These are phyloP conservation scores for Plenodomus biglobosus DNA, from an alignment of 2,329 filamentous ascomycete genomes.

Conservation along the genomic window DNA sequence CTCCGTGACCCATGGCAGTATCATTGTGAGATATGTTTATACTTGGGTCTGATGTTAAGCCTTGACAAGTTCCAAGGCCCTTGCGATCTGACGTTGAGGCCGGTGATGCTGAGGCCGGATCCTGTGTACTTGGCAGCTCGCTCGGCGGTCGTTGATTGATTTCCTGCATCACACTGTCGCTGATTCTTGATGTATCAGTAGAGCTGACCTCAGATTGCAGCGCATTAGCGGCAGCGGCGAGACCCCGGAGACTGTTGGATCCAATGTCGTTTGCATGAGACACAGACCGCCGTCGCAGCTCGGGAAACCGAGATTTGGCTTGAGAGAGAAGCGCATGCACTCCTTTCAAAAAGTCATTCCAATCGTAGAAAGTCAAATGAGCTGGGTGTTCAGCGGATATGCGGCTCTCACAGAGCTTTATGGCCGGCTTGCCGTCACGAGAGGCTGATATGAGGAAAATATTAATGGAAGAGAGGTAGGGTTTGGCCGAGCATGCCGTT, in stretches of 20 bases:
- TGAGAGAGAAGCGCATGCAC: slow-evolving; percentile 17
- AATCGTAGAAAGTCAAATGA: slow-evolving; percentile 23
- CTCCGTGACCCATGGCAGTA: neutral
- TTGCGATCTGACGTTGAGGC: neutral
- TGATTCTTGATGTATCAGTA: neutral
- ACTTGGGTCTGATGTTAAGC: neutral
- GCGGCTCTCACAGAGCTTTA: slow-evolving; percentile 28
- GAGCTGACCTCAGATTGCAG: slow-evolving; percentile 11
- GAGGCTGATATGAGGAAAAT: slow-evolving; percentile 61
- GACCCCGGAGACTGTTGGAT: slow-evolving; percentile 30
- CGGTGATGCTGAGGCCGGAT: neutral
- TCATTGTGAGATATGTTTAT: neutral
- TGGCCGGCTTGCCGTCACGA: slow-evolving; percentile 59
- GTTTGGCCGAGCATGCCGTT: slow-evolving; percentile 5
- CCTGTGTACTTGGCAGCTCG: neutral
- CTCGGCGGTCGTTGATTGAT: neutral
- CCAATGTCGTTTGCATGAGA: slow-evolving; percentile 2
- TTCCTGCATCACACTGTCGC: neutral
- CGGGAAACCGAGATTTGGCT: slow-evolving; percentile 15
- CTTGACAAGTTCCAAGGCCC: neutral
- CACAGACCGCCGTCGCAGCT: slow-evolving; percentile 1
- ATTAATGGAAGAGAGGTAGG: slow-evolving; percentile 50
- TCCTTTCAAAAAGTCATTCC: slow-evolving; percentile 18
- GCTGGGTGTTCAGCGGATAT: slow-evolving; percentile 14
- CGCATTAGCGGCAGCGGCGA: slow-evolving; percentile 37